phyloP scores from a whole-genome alignment of 305 asterid species.

The Petunia hybrid region DNA sequence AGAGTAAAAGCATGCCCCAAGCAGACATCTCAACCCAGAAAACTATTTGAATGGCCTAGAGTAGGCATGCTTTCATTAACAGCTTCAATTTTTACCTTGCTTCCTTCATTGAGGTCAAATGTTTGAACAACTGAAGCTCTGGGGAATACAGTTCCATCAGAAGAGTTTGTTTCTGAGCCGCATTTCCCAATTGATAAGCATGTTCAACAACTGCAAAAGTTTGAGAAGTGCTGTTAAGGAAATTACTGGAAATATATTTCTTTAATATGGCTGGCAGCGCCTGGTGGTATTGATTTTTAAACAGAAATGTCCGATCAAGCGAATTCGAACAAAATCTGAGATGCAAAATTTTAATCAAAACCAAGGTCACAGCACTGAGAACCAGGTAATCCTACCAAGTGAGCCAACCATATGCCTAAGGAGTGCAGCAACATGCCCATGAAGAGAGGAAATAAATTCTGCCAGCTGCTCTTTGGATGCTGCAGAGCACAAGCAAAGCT shows the following conservation, averaged over 20 bases:
- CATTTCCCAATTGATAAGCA: slow-evolving; percentile 82
- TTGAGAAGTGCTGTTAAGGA: background rate
- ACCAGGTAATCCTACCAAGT: slow-evolving; percentile 61
- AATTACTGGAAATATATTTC: background rate
- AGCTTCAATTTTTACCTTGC: slow-evolving; percentile 54
- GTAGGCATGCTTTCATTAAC: background rate
- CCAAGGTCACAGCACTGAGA: slow-evolving; percentile 19
- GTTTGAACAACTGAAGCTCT: slow-evolving; percentile 86
- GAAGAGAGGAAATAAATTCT: slow-evolving; percentile 82
- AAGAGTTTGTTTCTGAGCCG: slow-evolving; percentile 89
- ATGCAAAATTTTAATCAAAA: slow-evolving; percentile 8
- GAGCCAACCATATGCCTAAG: slow-evolving; percentile 96
- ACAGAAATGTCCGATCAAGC: background rate
- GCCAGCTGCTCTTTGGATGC: slow-evolving; percentile 87
- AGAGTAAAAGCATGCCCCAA: slow-evolving; percentile 8
- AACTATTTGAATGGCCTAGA: background rate
- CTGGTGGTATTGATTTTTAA: background rate
- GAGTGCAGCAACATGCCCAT: slow-evolving; percentile 89
- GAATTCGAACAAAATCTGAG: background rate
- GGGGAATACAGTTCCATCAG: slow-evolving; percentile 89
- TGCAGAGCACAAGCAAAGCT: slow-evolving; percentile 43
- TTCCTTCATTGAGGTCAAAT: slow-evolving; percentile 73
- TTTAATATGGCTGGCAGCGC: background rate
- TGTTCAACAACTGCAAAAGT: slow-evolving; percentile 77
- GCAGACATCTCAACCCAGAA: slow-evolving; percentile 10